Evolutionary conservation across 179 eudicot species (phyloP), one percentile per base, ranked within the genome.

Genomic region (Sideroxylon spinosum): DNA sequence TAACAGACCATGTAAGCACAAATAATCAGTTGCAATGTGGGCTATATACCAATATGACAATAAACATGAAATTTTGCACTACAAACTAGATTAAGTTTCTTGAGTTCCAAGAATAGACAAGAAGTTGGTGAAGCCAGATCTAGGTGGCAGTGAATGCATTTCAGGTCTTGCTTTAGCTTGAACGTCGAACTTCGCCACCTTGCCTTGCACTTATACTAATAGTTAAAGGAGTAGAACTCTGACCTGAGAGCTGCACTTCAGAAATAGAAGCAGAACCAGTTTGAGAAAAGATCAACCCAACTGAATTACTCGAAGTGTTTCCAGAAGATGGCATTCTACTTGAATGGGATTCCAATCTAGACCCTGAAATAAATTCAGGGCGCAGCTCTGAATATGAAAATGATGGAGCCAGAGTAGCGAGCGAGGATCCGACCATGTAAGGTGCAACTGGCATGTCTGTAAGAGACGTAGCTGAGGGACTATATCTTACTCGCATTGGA

Each of bases 401-500:
- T 17, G 96, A 74, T 53, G 86, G 86, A 55, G 90, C 84, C 77
- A 86, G 57, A 32, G 84, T 59, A 68, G 86, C 69, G 16, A 82
- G 46, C 37, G 90, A 74, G 59, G 92, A 78, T 48, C 81, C 83
- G 14, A 82, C 76, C 83, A 89, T 50, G 84, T 86, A 90, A 73
- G 94, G 91, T 75, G 90, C 83, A 77, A 88, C 84, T 65, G 93
- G 93, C 62, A 87, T 81, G 79, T 95, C 93, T n/a, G 91, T 46
- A 28, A 90, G 84, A 72, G 97, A 90, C 9, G 98, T 92, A 82
- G 89, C 86, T 56, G 97, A 88, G 52, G 95, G 88, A 81, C 88
- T 86, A 75, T 89, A 93, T 73, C 89, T 88, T 76, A 87, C 28
- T 67, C 82, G 84, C 68, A 93, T 80, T 29, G 98, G 98, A 79